Percentiles rank a stretch among this genome's conserved stretches.
Conservation (phyloP, 441 rosid species). For the Macaranga tanarius region DNA sequence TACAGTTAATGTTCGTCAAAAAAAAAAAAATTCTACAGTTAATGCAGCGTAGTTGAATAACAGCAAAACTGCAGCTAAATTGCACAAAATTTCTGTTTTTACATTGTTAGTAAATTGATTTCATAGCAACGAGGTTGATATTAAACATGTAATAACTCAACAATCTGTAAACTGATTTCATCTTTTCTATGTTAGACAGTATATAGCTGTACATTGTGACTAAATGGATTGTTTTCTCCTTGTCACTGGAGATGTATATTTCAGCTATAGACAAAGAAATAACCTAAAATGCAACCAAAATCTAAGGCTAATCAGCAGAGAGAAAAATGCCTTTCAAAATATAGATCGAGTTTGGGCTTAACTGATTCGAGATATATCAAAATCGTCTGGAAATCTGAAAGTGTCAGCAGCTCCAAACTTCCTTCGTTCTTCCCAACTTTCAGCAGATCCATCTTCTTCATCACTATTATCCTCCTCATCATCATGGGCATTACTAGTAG, state of each 20-base stretch:
- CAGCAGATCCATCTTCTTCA: conserved; percentile 43
- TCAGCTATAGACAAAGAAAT: not conserved
- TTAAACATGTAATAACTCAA: not conserved
- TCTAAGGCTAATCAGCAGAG: not conserved
- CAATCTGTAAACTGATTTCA: not conserved
- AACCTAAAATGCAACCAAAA: not conserved
- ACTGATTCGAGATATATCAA: conserved; percentile 65
- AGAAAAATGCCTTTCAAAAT: not conserved
- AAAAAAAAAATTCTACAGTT: too few species aligned
- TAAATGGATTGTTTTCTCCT: not conserved
- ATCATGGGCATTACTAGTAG: conserved; percentile 21
- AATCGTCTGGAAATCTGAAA: conserved; percentile 68
- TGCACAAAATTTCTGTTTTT: too few species aligned
- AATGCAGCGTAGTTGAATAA: too few species aligned
- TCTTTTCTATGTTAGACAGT: not conserved
- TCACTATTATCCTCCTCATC: conserved; percentile 3
- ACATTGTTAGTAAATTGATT: not conserved
- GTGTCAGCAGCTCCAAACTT: conserved; percentile 90
- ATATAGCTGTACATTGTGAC: not conserved
- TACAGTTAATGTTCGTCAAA: too few species aligned
- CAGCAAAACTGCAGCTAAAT: too few species aligned
- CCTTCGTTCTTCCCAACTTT: conserved; percentile 50
- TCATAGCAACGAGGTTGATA: not conserved
- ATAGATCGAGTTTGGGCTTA: conserved; percentile 11
- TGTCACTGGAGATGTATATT: not conserved